phyloP scores from a whole-genome alignment of 1,139 yeast species.

The Pichia terricola region DNA sequence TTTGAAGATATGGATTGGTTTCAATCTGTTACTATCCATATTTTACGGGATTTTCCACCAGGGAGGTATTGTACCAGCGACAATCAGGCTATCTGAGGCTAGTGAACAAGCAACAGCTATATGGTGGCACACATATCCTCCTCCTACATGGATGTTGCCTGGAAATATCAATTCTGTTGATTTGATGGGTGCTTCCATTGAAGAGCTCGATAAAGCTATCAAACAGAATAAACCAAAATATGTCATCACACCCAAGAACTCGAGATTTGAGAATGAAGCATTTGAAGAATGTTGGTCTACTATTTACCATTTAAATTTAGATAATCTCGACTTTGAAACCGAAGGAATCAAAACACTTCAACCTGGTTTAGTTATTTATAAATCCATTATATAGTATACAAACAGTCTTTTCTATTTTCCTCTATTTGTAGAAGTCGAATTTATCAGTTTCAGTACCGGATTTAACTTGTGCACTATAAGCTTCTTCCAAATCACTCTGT shows the following conservation, averaged over 20 bases:
- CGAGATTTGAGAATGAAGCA: neutral
- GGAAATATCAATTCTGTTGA: neutral
- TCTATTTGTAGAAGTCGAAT: constrained; percentile 88
- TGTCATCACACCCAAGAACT: neutral
- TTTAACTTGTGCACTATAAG: constrained; percentile 93
- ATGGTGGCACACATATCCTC: constrained; percentile 95
- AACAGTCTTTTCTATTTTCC: neutral
- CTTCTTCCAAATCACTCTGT: constrained; percentile 94
- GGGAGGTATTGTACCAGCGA: constrained; percentile 75
- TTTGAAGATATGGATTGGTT: constrained; percentile 46
- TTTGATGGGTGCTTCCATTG: neutral
- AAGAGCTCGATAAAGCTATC: neutral
- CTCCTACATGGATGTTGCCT: constrained; percentile 74
- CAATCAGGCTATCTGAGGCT: constrained; percentile 27
- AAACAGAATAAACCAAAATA: neutral
- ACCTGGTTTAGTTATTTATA: constrained; percentile 55
- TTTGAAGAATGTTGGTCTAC: constrained; percentile 31
- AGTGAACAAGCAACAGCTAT: constrained; percentile 23
- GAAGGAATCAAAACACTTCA: constrained; percentile 31
- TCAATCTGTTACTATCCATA: constrained; percentile 50
- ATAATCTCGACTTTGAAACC: constrained; percentile 50
- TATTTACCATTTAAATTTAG: constrained; percentile 49
- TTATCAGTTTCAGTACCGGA: constrained; percentile 92
- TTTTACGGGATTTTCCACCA: constrained; percentile 82
- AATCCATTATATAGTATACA: constrained; percentile 15